Evolutionary conservation across 2,329 filamentous ascomycete species (phyloP).

Genomic region (Ophiocordyceps australis): DNA sequence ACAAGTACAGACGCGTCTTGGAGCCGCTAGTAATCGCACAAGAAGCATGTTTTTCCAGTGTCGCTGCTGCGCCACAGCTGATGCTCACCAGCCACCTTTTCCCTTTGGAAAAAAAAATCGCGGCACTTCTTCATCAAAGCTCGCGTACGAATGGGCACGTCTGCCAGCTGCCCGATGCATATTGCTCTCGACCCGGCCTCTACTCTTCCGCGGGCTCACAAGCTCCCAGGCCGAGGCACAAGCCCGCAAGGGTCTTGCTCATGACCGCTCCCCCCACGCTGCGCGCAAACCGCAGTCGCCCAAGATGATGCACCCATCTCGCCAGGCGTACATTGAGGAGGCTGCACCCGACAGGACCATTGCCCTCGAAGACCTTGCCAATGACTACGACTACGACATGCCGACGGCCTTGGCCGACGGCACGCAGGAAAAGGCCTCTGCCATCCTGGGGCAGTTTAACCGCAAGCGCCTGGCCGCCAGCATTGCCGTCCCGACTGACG

Average conservation of each 20-base stretch:
- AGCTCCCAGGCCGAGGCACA: no score
- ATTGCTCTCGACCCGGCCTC: no score
- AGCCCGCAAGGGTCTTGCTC: neutral
- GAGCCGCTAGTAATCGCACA: no score
- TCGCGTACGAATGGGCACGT: no score
- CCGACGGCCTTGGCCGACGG: slow-evolving; percentile 46
- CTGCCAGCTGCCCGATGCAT: no score
- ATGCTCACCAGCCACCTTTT: no score
- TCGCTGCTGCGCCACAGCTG: no score
- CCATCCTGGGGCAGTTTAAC: slow-evolving; percentile 73
- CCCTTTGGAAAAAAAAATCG: no score
- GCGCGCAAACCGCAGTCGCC: neutral
- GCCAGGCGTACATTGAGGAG: slow-evolving; percentile 90
- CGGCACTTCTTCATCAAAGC: no score
- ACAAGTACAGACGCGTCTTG: no score
- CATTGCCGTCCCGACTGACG: slow-evolving; percentile 86
- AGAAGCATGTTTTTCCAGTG: no score
- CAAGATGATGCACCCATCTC: slow-evolving; percentile 65
- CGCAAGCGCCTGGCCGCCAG: slow-evolving; percentile 78
- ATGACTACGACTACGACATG: slow-evolving; percentile 74
- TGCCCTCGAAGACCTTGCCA: slow-evolving; percentile 30
- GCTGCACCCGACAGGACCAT: slow-evolving; percentile 35
- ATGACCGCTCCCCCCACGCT: neutral
- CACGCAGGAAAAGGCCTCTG: slow-evolving; percentile 65
- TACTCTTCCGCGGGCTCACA: no score